Percentiles rank a stretch among this genome's conserved stretches.
phyloP scores from a whole-genome alignment of 2,329 filamentous ascomycete species.

The Geosmithia putterillii region DNA sequence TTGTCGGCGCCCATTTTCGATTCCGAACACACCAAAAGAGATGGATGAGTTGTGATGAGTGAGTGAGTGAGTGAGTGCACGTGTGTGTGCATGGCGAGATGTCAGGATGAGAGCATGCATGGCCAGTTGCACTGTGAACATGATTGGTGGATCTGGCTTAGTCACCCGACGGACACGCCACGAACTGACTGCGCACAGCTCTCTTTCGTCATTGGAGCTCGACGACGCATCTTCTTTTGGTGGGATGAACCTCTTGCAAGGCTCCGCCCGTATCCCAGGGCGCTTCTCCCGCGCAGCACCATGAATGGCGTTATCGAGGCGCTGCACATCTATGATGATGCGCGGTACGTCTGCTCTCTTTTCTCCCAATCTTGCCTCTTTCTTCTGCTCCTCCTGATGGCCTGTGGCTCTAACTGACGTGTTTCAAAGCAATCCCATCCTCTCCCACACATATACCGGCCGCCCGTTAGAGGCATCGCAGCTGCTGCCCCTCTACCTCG shows the following conservation, averaged over 20 bases:
- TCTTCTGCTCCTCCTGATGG: not conserved
- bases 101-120: too few species aligned
- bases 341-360: slow-evolving; percentile 47
- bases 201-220: slow-evolving; percentile 16
- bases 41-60: not conserved
- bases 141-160: slow-evolving; percentile 6
- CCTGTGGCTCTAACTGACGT: not conserved
- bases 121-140: too few species aligned
- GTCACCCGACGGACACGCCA: too few species aligned
- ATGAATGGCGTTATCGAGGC: slow-evolving; percentile 89
- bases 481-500: slow-evolving; percentile 77
- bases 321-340: slow-evolving; percentile 92
- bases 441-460: slow-evolving; percentile 80
- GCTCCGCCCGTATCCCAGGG: slow-evolving; percentile 10
- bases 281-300: slow-evolving; percentile 16
- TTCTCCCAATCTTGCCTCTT: slow-evolving; percentile 8
- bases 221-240: not conserved
- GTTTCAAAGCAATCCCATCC: slow-evolving; percentile 69
- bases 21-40: not conserved
- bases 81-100: not conserved
- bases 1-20: slow-evolving; percentile 22
- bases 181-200: slow-evolving; percentile 3
- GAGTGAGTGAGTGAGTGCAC: not conserved
- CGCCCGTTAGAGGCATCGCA: slow-evolving; percentile 65
- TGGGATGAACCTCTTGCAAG: slow-evolving; percentile 6